These are phyloP conservation scores for Leptographium wingfieldii DNA, from an alignment of 2,329 filamentous ascomycete genomes.

Conservation along the genomic window DNA sequence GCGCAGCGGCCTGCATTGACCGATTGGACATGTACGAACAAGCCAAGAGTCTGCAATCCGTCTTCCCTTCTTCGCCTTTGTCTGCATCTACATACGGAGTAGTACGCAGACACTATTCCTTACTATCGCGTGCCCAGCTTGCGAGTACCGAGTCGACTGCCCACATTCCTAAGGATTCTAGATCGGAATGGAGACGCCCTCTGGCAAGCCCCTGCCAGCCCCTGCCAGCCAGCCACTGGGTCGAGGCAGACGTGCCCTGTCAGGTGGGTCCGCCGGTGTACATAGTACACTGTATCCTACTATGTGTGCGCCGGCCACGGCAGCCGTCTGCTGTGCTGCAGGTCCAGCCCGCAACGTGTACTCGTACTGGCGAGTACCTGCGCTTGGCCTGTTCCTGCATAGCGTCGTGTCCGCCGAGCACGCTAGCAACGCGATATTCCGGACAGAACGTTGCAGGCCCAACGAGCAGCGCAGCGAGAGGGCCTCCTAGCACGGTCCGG, in stretches of 20 bases:
- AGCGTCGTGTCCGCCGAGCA: neutral
- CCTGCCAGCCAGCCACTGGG: no score
- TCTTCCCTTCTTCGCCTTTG: neutral
- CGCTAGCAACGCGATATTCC: neutral
- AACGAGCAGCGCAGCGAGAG: no score
- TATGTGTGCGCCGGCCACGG: no score
- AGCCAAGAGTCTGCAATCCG: no score
- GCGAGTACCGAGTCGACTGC: neutral
- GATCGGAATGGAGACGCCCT: neutral
- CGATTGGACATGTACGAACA: no score
- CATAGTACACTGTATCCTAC: neutral
- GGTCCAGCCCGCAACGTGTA: neutral
- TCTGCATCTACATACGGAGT: neutral
- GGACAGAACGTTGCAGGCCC: neutral
- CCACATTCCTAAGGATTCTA: neutral
- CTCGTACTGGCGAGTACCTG: neutral
- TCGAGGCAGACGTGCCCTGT: neutral
- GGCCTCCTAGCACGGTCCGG: no score
- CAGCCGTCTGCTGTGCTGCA: neutral
- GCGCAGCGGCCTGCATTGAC: no score
- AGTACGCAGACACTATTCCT: neutral
- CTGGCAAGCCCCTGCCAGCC: no score
- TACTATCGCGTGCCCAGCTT: no score
- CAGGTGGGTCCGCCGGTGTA: neutral
- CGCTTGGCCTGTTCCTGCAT: neutral